Evolutionary conservation across 106 monocot species (phyloP).

Genomic region (Dendrobium chrysotoxum): DNA sequence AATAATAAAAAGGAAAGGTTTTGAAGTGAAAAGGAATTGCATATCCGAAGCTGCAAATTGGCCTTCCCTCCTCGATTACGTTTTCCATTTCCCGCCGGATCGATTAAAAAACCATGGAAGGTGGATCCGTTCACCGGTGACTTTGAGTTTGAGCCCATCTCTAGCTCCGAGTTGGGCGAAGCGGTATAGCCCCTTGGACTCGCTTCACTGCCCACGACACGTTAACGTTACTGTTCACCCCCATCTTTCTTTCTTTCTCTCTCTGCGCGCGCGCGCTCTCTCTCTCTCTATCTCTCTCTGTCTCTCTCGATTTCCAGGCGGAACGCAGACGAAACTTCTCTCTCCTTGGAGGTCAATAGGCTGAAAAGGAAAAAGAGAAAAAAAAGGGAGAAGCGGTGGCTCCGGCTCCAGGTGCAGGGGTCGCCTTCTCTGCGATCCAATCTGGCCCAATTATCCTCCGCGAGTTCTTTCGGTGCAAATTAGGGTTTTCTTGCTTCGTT

Average conservation of each 20-base stretch:
- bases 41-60: not conserved
- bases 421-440: not conserved
- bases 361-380: not conserved
- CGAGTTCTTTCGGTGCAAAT: not conserved
- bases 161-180: not conserved
- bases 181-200: not conserved
- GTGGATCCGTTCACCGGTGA: conserved; percentile 1
- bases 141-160: conserved; percentile 5
- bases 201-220: not conserved
- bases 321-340: not conserved
- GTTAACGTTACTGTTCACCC: not conserved
- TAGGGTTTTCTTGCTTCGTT: not conserved
- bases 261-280: not conserved
- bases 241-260: not conserved
- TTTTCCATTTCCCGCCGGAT: conserved; percentile 20
- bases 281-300: not conserved
- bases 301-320: not conserved
- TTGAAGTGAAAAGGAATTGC: not conserved
- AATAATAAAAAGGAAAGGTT: not conserved
- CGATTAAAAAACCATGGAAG: not conserved
- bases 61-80: conserved; percentile 9
- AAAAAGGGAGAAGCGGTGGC: not conserved
- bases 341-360: not conserved
- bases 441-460: not conserved
- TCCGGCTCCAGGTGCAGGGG: not conserved